A percentile compares a stretch with the other conserved stretches of the same genome.
Conservation (phyloP, 2,329 filamentous ascomycete genomes). For the Ceratocystis cacaofunesta region DNA sequence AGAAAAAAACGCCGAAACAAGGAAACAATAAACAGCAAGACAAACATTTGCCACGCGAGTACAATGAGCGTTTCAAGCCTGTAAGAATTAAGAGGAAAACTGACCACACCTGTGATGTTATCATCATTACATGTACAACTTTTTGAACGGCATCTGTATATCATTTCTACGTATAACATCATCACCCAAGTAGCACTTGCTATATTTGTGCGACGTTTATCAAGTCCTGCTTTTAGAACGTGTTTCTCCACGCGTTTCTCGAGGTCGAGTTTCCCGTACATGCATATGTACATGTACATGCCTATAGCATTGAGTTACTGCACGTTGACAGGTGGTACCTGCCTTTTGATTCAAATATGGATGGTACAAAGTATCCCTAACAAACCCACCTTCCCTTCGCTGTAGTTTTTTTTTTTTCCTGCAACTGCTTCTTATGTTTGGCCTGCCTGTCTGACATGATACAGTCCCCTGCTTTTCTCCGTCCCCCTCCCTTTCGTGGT, state of each 20-base stretch:
- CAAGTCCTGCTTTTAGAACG: not conserved
- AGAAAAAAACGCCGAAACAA: not conserved
- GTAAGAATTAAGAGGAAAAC: not conserved
- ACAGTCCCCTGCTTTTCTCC: not conserved
- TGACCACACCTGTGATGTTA: not conserved
- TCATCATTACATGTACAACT: not conserved
- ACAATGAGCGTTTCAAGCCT: not conserved
- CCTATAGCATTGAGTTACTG: not conserved
- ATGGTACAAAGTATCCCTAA: not conserved
- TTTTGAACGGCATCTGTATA: not conserved
- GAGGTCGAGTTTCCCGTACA: not conserved
- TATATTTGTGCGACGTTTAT: not conserved
- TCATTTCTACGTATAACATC: not conserved
- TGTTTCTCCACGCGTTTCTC: not conserved
- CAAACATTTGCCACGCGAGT: not conserved
- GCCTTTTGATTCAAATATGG: not conserved
- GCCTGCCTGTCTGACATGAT: not conserved
- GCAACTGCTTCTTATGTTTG: not conserved
- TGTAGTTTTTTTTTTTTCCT: not conserved
- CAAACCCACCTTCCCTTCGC: not conserved
- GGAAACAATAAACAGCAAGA: slow-evolving; percentile 1
- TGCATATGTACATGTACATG: not conserved
- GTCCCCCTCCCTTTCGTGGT: not conserved
- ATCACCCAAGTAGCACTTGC: not conserved
- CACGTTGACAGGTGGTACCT: slow-evolving; percentile 2